Conservation (phyloP, 495 filamentous ascomycete genomes). For the Pyronema omphalodes region DNA sequence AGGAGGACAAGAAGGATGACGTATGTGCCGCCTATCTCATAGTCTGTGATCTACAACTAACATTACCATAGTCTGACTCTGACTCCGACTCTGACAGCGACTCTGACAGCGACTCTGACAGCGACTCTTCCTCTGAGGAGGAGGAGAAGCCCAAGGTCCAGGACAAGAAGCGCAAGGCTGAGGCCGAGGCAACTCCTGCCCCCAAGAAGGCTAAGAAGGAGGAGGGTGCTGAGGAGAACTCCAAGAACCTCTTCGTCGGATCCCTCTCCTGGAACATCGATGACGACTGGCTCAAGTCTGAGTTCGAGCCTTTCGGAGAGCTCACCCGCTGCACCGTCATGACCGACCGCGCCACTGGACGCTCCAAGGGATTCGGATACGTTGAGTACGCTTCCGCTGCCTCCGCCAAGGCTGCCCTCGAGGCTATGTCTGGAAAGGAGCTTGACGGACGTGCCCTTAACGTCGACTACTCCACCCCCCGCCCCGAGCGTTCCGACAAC, state of each 20-base stretch:
- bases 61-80: slow-evolving; percentile 27
- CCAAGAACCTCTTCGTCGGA: slow-evolving; percentile 71
- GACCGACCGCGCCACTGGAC: slow-evolving; percentile 60
- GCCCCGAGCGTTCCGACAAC: slow-evolving; percentile 37
- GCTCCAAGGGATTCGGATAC: slow-evolving; percentile 91
- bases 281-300: slow-evolving; percentile 70
- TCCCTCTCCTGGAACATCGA: slow-evolving; percentile 91
- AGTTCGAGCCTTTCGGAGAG: slow-evolving; percentile 73
- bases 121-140: slow-evolving; percentile 33
- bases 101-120: slow-evolving; percentile 25
- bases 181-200: slow-evolving; percentile 35
- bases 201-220: slow-evolving; percentile 62
- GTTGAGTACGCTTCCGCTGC: slow-evolving; percentile 65
- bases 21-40: slow-evolving; percentile 10
- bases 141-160: slow-evolving; percentile 29
- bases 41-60: slow-evolving; percentile 15
- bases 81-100: slow-evolving; percentile 28
- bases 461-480: slow-evolving; percentile 70
- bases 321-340: slow-evolving; percentile 61
- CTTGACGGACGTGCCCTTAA: slow-evolving; percentile 75
- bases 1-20: slow-evolving; percentile 12
- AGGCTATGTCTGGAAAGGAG: slow-evolving; percentile 58
- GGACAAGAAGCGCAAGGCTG: slow-evolving; percentile 85
- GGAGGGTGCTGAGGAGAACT: slow-evolving; percentile 32
- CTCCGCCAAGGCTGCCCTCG: slow-evolving; percentile 56